Evolutionary conservation across 2,329 filamentous ascomycete genomes (phyloP).

Genomic region (Curvularia hawaiiensis): DNA sequence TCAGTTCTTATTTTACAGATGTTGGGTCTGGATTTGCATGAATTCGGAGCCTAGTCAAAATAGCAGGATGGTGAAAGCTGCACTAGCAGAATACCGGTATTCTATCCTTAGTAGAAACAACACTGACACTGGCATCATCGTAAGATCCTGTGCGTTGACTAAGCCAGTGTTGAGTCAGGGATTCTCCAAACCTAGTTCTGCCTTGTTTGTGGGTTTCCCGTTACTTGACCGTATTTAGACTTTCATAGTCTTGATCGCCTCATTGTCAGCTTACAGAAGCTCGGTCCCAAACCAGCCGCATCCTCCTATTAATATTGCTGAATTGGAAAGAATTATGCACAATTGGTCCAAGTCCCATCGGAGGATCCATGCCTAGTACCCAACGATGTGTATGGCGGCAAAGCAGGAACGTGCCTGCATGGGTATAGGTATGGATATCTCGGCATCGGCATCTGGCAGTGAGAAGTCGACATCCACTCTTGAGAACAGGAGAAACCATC

Average conservation of each 20-base stretch:
- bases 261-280: not conserved
- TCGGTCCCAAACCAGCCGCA: not conserved
- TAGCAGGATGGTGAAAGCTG: not conserved
- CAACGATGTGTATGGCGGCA: not conserved
- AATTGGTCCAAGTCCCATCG: too few relatives aligned
- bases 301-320: not conserved
- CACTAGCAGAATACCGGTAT: not conserved
- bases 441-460: not conserved
- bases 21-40: not conserved
- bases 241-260: constrained; percentile 6
- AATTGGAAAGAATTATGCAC: not conserved
- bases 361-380: not conserved
- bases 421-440: not conserved
- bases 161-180: not conserved
- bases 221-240: not conserved
- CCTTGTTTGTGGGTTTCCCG: not conserved
- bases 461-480: not conserved
- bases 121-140: not conserved
- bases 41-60: not conserved
- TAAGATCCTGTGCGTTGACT: not conserved
- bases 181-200: not conserved
- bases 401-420: not conserved
- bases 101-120: not conserved
- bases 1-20: not conserved
- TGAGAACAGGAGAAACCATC: not conserved